These are phyloP conservation scores for Quillaja saponaria DNA, from an alignment of 306 rosid species.

Conservation along the genomic window DNA sequence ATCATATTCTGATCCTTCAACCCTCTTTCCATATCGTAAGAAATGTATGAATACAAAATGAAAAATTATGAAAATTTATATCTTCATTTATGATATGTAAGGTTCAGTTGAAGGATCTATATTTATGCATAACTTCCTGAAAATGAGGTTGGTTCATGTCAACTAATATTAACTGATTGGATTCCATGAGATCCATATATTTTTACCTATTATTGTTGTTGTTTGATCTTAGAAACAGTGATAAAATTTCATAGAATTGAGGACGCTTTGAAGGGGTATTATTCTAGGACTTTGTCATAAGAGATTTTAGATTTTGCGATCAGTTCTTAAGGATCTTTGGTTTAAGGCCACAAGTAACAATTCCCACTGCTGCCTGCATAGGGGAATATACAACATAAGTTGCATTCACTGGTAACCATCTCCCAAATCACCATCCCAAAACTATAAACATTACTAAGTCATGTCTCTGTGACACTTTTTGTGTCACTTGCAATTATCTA, in stretches of 20 bases:
- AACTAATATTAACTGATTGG: constrained; percentile 32
- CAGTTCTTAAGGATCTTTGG: constrained; percentile 96
- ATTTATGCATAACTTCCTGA: constrained; percentile 37
- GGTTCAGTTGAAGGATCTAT: constrained; percentile 30
- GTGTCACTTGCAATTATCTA: constrained; percentile 99
- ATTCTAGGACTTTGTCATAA: constrained; percentile 96
- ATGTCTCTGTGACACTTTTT: constrained; percentile 81
- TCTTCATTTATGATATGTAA: constrained; percentile 41
- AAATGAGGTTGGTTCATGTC: constrained; percentile 27
- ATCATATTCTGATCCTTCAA: not conserved
- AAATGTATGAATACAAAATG: constrained; percentile 22
- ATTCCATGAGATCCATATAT: constrained; percentile 20
- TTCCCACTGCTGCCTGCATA: constrained; percentile 94
- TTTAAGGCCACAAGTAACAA: constrained; percentile 98
- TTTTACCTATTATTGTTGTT: constrained; percentile 52
- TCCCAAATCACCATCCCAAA: constrained; percentile 97
- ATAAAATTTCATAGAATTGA: constrained; percentile 71
- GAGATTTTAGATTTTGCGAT: constrained; percentile 64
- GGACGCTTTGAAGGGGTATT: constrained; percentile 90
- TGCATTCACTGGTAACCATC: constrained; percentile 89
- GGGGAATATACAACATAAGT: constrained; percentile 88
- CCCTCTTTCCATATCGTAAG: constrained; percentile 11
- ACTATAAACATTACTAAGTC: constrained; percentile 94
- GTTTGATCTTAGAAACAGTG: constrained; percentile 55
- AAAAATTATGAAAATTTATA: constrained; percentile 32